Evolutionary conservation across 1,139 yeast genomes (phyloP), one percentile per base, ranked within the genome.

Genomic region (Hyphopichia buzzinii): DNA sequence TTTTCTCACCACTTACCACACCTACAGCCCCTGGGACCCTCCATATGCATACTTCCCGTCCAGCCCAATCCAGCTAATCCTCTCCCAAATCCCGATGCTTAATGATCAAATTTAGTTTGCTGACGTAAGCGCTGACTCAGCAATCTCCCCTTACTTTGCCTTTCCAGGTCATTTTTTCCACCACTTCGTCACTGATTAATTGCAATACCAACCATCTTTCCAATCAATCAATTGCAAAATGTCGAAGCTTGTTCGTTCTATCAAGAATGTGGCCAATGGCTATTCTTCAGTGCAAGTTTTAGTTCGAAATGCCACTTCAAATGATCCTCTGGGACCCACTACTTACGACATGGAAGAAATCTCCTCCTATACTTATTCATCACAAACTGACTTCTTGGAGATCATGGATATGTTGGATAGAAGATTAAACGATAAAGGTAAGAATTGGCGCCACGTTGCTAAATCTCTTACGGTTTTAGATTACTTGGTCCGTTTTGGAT

Each of bases 401-500:
- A 80, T 92, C 33, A 86, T 92, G 96, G 97, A 92, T 55, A 89
- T 94, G 88, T 64, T 92, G 37, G 98, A 90, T 63, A 81, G 90
- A 49, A 77, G 99, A 47, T 71, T 94, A 50, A 92, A 92, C 55
- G 98, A 92, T 56, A 90, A 90, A 68, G 98, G 98, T 41, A 92
- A 90, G 60, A 87, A 92, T 64, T 92, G 98, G 98, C 79, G 97
- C 48, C 99, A 92, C 61, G 92, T 92, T 31, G 92, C 95, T 46
- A 94, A 92, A 61, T 80, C 95, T 2, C 72, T 92, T 49, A 86
- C 96, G 1, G 84, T 92, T 11, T 72, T 92, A 52, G 97, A 92
- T 55, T 92, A 84, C 60, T 72, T 92, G 46, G 89, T 92, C 17
- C 79, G 95, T 48, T 78, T 74, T 46, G 99, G 97, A 17, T 77